A percentile compares a stretch with the other conserved stretches of the same genome.
Evolutionary conservation across 441 rosid species (phyloP).

Genomic region (Syzygium syzygioides): DNA sequence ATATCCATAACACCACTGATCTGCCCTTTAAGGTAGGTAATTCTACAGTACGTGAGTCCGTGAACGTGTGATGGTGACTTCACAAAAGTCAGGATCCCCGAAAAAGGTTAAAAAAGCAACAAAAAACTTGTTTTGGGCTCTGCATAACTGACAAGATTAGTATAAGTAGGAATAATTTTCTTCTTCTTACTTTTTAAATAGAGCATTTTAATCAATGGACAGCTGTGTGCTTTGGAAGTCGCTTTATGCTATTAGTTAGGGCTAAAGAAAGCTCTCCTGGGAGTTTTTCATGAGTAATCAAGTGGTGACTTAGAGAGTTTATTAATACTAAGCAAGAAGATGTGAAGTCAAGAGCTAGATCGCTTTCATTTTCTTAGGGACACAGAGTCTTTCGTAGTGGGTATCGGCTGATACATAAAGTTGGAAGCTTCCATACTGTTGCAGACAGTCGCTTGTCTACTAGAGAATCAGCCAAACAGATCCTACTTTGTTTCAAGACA

Average conservation of each 20-base stretch:
- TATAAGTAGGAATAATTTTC: not conserved
- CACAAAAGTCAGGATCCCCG: not conserved
- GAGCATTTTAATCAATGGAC: not conserved
- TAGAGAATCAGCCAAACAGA: not conserved
- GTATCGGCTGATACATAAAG: conserved; percentile 3
- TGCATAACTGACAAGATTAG: not conserved
- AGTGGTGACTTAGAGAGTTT: not conserved
- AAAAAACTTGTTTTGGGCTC: not conserved
- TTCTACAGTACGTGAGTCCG: not conserved
- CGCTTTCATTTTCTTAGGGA: conserved; percentile 7
- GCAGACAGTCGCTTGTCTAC: conserved; percentile 1
- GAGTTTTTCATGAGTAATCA: not conserved
- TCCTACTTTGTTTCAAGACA: not conserved
- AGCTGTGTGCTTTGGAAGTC: not conserved
- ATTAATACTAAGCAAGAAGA: not conserved
- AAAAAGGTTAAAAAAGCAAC: not conserved
- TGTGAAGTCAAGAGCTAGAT: not conserved
- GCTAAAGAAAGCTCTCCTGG: not conserved
- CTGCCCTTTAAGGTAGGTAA: not conserved
- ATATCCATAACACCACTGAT: not conserved
- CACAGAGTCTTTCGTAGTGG: conserved; percentile 14
- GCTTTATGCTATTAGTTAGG: not conserved
- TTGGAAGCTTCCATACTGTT: conserved; percentile 3
- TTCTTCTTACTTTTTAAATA: not conserved
- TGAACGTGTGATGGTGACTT: not conserved